These are phyloP conservation scores for Pezicula radicicola DNA, from an alignment of 2,329 filamentous ascomycete species.

Conservation along the genomic window DNA sequence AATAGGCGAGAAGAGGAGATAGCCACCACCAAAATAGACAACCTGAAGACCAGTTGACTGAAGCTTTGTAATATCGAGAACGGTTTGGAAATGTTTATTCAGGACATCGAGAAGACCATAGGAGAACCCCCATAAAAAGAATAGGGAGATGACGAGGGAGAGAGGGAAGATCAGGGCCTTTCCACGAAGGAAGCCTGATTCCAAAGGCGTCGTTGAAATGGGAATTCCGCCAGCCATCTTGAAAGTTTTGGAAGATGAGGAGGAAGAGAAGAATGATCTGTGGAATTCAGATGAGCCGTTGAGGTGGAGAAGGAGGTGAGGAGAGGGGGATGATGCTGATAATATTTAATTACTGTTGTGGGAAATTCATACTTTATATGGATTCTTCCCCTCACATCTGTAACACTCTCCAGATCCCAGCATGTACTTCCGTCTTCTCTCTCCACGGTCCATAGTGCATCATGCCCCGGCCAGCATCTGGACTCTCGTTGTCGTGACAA, in stretches of 20 bases:
- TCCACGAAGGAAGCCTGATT: slow-evolving; percentile 36
- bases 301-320: slow-evolving; percentile 1
- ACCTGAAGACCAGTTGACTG: slow-evolving; percentile 68
- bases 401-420: slow-evolving; percentile 9
- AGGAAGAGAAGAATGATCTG: slow-evolving; percentile 4
- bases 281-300: slow-evolving; percentile 1
- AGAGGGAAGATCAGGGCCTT: slow-evolving; percentile 43
- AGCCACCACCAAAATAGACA: slow-evolving; percentile 70
- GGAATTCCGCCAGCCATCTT: slow-evolving; percentile 40
- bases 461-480: neutral
- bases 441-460: neutral
- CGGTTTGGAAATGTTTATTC: slow-evolving; percentile 66
- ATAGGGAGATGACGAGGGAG: slow-evolving; percentile 67
- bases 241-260: slow-evolving; percentile 1
- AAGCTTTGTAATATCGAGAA: slow-evolving; percentile 56
- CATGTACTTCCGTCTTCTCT: neutral
- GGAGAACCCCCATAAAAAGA: slow-evolving; percentile 85
- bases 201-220: slow-evolving; percentile 31
- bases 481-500: too few species aligned
- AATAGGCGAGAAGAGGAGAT: slow-evolving; percentile 64
- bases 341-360: slow-evolving; percentile 5
- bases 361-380: slow-evolving; percentile 9
- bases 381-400: slow-evolving; percentile 1
- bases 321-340: slow-evolving; percentile 10
- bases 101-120: slow-evolving; percentile 83